phyloP scores from a whole-genome alignment of 805 yeast genomes.

The Isabelozyma rhagii region DNA sequence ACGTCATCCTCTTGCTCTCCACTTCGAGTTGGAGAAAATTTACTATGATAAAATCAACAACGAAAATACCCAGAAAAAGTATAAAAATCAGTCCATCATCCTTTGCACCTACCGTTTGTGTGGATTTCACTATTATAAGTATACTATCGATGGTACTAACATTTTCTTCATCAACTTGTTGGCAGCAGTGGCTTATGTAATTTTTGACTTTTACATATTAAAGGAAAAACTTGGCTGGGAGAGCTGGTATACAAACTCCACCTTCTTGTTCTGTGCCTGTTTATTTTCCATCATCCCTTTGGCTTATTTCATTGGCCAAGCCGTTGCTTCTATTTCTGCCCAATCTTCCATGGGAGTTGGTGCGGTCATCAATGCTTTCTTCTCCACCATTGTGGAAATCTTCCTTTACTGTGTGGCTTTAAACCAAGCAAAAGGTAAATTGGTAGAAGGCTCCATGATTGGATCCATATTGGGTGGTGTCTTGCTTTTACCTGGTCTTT shows the following conservation, averaged over 20 bases:
- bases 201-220: slow-evolving; percentile 68
- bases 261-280: slow-evolving; percentile 69
- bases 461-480: slow-evolving; percentile 95
- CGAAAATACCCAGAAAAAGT: slow-evolving; percentile 18
- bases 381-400: slow-evolving; percentile 93
- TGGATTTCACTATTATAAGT: slow-evolving; percentile 91
- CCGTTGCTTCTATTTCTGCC: slow-evolving; percentile 98
- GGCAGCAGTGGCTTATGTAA: slow-evolving; percentile 76
- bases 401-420: slow-evolving; percentile 90
- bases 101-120: slow-evolving; percentile 90
- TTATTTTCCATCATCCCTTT: slow-evolving; percentile 84
- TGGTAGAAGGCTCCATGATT: slow-evolving; percentile 94
- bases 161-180: slow-evolving; percentile 85
- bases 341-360: slow-evolving; percentile 99
- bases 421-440: slow-evolving; percentile 74
- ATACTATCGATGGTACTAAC: slow-evolving; percentile 94
- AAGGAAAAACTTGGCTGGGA: slow-evolving; percentile 40
- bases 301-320: slow-evolving; percentile 97
- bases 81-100: slow-evolving; percentile 59
- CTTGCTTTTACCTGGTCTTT: slow-evolving; percentile 82
- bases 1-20: slow-evolving; percentile 87
- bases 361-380: slow-evolving; percentile 96
- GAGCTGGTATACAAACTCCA: slow-evolving; percentile 54
- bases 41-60: slow-evolving; percentile 33
- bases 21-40: slow-evolving; percentile 58